phyloP scores from a whole-genome alignment of 805 yeast genomes.

The Dipodascus geniculatus region DNA sequence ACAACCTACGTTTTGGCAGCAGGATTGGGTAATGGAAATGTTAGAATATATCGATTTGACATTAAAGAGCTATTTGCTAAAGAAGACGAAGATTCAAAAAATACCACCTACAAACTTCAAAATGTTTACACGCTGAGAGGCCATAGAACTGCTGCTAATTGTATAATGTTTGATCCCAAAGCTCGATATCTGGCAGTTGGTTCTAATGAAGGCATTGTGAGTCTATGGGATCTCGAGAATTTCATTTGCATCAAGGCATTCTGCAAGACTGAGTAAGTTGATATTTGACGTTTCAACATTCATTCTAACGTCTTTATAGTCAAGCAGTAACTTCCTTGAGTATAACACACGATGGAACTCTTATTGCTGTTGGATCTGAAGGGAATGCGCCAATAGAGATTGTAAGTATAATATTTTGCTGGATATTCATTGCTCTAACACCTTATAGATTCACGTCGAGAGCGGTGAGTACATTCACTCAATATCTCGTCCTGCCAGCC shows the following conservation, averaged over 20 bases:
- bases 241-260: slow-evolving; percentile 31
- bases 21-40: slow-evolving; percentile 39
- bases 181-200: slow-evolving; percentile 44
- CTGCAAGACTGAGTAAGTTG: slow-evolving; percentile 16
- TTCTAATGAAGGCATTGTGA: slow-evolving; percentile 43
- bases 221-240: slow-evolving; percentile 36
- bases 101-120: slow-evolving; percentile 8
- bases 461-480: slow-evolving; percentile 17
- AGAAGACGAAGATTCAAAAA: slow-evolving; percentile 4
- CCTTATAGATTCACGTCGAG: slow-evolving; percentile 19
- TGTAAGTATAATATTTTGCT: slow-evolving; percentile 13
- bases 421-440: not conserved
- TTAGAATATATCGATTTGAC: slow-evolving; percentile 16
- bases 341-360: slow-evolving; percentile 35
- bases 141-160: slow-evolving; percentile 40
- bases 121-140: slow-evolving; percentile 24
- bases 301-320: slow-evolving; percentile 7
- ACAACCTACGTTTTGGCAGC: slow-evolving; percentile 28
- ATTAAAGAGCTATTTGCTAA: not conserved
- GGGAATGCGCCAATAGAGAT: slow-evolving; percentile 29
- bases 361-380: slow-evolving; percentile 35
- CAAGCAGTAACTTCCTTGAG: slow-evolving; percentile 32
- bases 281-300: slow-evolving; percentile 22
- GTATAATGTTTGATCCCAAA: slow-evolving; percentile 38
- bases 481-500: slow-evolving; percentile 12